These are phyloP conservation scores for Coemansia sp. DNA, from an alignment of 192 early-diverging fungal genomes.

Conservation along the genomic window DNA sequence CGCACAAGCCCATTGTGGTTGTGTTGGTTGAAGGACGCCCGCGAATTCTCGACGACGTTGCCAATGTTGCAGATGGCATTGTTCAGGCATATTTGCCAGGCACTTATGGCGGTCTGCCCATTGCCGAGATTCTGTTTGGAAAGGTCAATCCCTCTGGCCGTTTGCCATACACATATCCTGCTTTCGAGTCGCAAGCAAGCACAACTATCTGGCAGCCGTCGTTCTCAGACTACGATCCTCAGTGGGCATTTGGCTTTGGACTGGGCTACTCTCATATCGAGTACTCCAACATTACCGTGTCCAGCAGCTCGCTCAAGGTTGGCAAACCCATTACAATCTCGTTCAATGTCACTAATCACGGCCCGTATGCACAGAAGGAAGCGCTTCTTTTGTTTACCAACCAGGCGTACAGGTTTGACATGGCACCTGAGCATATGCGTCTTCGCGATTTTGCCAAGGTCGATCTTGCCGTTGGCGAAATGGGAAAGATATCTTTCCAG, in stretches of 20 bases:
- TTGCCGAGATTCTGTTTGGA: slow-evolving; percentile 62
- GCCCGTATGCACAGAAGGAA: slow-evolving; percentile 51
- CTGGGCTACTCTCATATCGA: slow-evolving; percentile 55
- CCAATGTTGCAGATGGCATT: slow-evolving; percentile 47
- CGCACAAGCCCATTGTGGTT: slow-evolving; percentile 43
- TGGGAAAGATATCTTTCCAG: slow-evolving; percentile 21
- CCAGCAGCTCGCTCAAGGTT: neutral
- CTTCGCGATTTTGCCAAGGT: slow-evolving; percentile 58
- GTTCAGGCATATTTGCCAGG: slow-evolving; percentile 61
- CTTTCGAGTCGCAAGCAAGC: slow-evolving; percentile 39
- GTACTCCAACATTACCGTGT: slow-evolving; percentile 48
- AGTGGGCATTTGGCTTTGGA: slow-evolving; percentile 61
- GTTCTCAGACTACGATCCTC: slow-evolving; percentile 50
- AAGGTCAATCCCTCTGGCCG: slow-evolving; percentile 59
- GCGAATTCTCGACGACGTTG: slow-evolving; percentile 51
- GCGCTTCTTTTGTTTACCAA: slow-evolving; percentile 59
- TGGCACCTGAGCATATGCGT: slow-evolving; percentile 58
- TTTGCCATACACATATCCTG: slow-evolving; percentile 61
- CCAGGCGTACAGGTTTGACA: slow-evolving; percentile 53
- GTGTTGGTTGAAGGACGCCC: slow-evolving; percentile 63
- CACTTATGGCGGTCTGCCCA: slow-evolving; percentile 59
- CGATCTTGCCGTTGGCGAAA: slow-evolving; percentile 9
- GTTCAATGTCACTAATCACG: slow-evolving; percentile 50
- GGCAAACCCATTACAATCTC: slow-evolving; percentile 27
- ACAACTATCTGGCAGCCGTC: slow-evolving; percentile 49